Base-by-base conservation (phyloP, 495 filamentous ascomycete genomes). In the Polyplosphaeria fusca region DNA sequence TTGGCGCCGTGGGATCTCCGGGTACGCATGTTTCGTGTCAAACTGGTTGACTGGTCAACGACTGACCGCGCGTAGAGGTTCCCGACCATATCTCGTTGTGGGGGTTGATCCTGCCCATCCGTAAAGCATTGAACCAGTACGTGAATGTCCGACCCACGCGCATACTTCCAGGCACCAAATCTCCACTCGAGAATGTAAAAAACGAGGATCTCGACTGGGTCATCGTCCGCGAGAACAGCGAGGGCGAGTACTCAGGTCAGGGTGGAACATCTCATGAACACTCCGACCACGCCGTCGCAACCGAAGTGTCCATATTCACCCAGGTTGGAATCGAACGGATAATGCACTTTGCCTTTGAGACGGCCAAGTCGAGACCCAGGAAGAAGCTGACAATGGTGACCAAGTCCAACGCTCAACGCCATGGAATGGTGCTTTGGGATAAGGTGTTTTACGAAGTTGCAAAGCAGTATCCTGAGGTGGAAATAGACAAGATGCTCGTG, bases 401-500 rank as follows among this genome's bases (percentile, higher is more conserved):
- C 16, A 74, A 74, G 64, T 64, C 56, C 38, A 74, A 74, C 58
- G 70, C 71, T 23, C 70, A 72, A 55, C 26, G 71, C 20, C 68
- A 74, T 45, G 71, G 71, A 13, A 72, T 74, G 70, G 71, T 74
- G 55, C 53, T 74, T 32, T 74, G 71, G 71, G 71, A 74, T 58
- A 60, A 56, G 25, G 53, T 74, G 4, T 72, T 70, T 47, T 52
- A 67, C 27, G 55, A 74, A 24, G 62, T 73, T 2, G 63, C 57
- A 12, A 66, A 67, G 50, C 70, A 71, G 30, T 74, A 68, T 61
- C 57, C 61, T 28, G 70, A 69, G 16, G 60, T 71, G 1, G 66
- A 67, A 55, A 59, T 40, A 11, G 71, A 74, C 45, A 72, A 73
- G 61, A 74, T 74, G 71, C 63, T 74, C 12, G 71, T 74, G 4